phyloP scores from a whole-genome alignment of 305 asterid genomes.

The Nicotiana rustica region DNA sequence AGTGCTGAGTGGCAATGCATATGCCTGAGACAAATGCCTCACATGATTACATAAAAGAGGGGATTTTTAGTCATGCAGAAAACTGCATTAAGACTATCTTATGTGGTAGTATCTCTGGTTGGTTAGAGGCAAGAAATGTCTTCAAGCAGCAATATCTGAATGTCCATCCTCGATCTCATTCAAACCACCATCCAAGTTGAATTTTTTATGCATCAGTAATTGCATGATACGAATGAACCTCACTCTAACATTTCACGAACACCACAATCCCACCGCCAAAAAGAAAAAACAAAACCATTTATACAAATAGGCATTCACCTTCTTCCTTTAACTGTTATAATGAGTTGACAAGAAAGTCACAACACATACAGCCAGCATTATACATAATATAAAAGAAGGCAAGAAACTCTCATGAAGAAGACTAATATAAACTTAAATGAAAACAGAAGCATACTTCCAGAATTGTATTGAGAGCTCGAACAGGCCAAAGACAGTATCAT shows the following conservation, averaged over 20 bases:
- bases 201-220: conserved; percentile 3
- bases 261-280: conserved; percentile 4
- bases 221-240: conserved; percentile 7
- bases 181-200: background rate
- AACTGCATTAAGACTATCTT: background rate
- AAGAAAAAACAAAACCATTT: background rate
- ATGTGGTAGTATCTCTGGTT: background rate
- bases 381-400: background rate
- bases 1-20: background rate
- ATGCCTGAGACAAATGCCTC: background rate
- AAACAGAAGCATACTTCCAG: background rate
- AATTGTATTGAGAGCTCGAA: background rate
- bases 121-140: background rate
- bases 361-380: background rate
- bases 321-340: background rate
- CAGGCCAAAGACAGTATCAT: background rate
- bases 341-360: background rate
- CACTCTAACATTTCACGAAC: background rate
- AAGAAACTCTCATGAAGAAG: background rate
- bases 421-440: background rate
- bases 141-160: conserved; percentile 18
- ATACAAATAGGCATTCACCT: background rate
- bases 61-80: background rate
- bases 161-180: conserved; percentile 12
- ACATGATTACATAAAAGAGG: background rate